These are phyloP conservation scores for Phytophthora quininea DNA, from an alignment of 352 stramenopile genomes.

Conservation along the genomic window DNA sequence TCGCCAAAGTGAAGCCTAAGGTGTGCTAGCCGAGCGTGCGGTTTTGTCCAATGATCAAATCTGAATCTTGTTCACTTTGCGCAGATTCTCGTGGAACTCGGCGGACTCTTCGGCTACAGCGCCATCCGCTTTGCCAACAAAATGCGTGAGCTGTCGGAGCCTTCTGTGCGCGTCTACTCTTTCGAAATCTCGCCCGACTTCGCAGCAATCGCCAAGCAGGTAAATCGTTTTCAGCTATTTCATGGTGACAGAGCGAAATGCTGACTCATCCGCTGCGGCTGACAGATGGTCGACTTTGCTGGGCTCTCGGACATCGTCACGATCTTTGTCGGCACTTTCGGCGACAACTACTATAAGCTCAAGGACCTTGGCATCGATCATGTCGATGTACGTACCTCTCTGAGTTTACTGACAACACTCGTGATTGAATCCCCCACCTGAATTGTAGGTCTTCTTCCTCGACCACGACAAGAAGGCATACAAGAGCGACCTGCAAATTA, in stretches of 20 bases:
- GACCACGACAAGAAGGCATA: conserved; percentile 43
- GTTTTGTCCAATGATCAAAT: no score
- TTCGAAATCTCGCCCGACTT: conserved; percentile 48
- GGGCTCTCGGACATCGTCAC: conserved; percentile 37
- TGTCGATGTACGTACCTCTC: conserved; percentile 31
- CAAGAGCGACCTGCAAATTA: conserved; percentile 37
- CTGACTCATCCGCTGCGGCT: no score
- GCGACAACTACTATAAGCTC: conserved; percentile 30
- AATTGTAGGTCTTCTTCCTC: conserved; percentile 42
- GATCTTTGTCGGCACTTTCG: conserved; percentile 44
- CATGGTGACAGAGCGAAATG: no score
- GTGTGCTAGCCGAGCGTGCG: conserved; percentile 2
- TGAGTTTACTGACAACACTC: no score
- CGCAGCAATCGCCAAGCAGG: conserved; percentile 43
- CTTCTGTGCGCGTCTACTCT: conserved; percentile 42
- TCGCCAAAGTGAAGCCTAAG: conserved; percentile 40
- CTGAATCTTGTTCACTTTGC: neutral
- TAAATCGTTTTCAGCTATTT: conserved; percentile 2
- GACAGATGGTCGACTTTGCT: conserved; percentile 38
- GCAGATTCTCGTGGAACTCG: conserved; percentile 47
- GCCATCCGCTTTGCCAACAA: conserved; percentile 47
- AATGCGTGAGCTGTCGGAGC: conserved; percentile 30
- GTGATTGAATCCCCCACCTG: no score
- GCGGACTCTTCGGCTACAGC: conserved; percentile 49
- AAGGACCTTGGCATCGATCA: conserved; percentile 35